Base-by-base conservation (phyloP, 331 rosid genomes). In the Telfairia occidentalis region DNA sequence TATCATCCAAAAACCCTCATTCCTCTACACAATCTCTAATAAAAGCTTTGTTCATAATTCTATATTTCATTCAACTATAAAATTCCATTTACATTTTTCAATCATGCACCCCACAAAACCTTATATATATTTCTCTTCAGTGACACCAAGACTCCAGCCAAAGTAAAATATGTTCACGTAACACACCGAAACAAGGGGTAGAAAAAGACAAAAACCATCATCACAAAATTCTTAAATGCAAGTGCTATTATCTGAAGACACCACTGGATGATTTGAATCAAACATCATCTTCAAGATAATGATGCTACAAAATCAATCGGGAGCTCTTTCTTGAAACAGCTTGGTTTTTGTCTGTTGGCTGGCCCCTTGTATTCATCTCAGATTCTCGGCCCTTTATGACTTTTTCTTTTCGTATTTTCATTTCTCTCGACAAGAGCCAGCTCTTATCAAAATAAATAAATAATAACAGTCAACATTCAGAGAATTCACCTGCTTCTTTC, bases 401-500 rank as follows among this genome's bases (percentile, higher is more conserved):
- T 38, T 61, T 1, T 50, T 24, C 35, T 10, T 1, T 66, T 28
- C 11, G 34, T 65, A 38, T 24, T 34, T 0, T 40, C 73, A 67
- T 40, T 66, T 40, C 35, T 40, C 37, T 66, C 23, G 6, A 24
- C 34, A 12, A 42, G 5, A 21, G 23, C 15, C 32, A 1, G 32
- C 40, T 11, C 73, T 38, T 40, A 21, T 7, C 3, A 29, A 66
- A 15, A 66, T 32, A 1, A 60, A 30, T 0, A 2, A 63, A n/a
- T n/a, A 37, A 78, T 40, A 77, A 35, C 9, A 52, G 50, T 32
- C 29, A 35, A 42, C 38, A 74, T 53, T 76, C 76, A 53, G 58
- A 76, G 63, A 74, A 53, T 85, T 88, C 78, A 92, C 99, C 99
- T 92, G 99, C 85, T 95, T 95, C 86, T 90, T 95, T 82, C 99